Evolutionary conservation across 768 basidiomycete species (phyloP).

Genomic region (Amanita polypyramis): DNA sequence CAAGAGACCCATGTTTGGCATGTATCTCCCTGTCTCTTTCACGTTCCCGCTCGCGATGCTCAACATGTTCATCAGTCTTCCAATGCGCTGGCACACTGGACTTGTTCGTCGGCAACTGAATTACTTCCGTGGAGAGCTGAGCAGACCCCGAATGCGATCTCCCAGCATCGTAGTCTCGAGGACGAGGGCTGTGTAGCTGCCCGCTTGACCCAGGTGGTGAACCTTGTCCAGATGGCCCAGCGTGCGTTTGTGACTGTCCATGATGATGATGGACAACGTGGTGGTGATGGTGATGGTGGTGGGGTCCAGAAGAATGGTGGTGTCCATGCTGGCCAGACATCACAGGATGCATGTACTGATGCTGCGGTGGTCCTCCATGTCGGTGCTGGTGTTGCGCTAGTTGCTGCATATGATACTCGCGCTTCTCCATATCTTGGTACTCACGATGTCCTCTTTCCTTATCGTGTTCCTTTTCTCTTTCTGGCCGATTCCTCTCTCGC

Average conservation of each 20-base stretch:
- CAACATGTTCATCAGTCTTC: constrained; percentile 5
- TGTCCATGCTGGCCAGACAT: constrained; percentile 20
- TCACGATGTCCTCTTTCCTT: constrained; percentile 18
- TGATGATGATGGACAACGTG: constrained; percentile 37
- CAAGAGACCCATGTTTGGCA: neutral
- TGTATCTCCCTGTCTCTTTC: constrained; percentile 12
- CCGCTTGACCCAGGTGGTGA: constrained; percentile 18
- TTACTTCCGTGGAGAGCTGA: constrained; percentile 39
- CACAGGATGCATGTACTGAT: constrained; percentile 23
- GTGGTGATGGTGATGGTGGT: constrained; percentile 44
- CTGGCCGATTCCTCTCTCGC: constrained; percentile 24
- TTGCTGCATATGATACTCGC: constrained; percentile 25
- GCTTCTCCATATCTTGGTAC: constrained; percentile 20
- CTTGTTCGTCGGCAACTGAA: constrained; percentile 35
- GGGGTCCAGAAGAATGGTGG: constrained; percentile 21
- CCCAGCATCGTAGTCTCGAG: constrained; percentile 23
- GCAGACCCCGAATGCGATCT: constrained; percentile 25
- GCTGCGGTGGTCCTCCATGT: constrained; percentile 14
- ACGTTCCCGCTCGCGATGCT: constrained; percentile 10
- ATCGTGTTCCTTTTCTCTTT: constrained; percentile 20
- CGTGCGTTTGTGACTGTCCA: constrained; percentile 12
- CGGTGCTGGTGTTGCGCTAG: constrained; percentile 24
- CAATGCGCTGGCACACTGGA: constrained; percentile 15
- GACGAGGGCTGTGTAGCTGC: constrained; percentile 17
- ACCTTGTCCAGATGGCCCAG: constrained; percentile 14